phyloP scores from a whole-genome alignment of 75 land plant species.

The Gnetum montanum region DNA sequence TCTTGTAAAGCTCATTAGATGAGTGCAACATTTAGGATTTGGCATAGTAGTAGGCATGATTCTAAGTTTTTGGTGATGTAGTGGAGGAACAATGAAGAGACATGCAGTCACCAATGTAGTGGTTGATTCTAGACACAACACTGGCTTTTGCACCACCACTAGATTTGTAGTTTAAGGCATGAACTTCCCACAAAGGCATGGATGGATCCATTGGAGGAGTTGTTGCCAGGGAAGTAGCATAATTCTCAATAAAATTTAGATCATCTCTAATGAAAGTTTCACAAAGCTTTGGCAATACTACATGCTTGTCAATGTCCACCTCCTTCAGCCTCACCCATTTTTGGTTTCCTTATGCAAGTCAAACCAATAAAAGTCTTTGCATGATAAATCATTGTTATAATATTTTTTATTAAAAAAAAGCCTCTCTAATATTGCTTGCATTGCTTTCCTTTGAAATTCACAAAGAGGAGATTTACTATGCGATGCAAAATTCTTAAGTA shows the following conservation, averaged over 20 bases:
- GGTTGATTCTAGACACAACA: conserved; percentile 22
- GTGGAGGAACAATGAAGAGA: conserved; percentile 24
- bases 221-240: conserved; percentile 14
- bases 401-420: too few species aligned
- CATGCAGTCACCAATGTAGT: conserved; percentile 34
- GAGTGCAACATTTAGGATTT: not conserved
- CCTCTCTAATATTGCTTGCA: too few species aligned
- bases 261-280: not conserved
- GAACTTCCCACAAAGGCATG: conserved; percentile 27
- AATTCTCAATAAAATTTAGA: conserved; percentile 20
- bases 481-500: too few species aligned
- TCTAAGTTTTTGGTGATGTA: not conserved
- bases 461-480: too few species aligned
- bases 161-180: conserved; percentile 18
- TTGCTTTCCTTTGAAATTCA: too few species aligned
- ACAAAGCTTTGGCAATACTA: conserved; percentile 3
- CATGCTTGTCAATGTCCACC: conserved; percentile 27
- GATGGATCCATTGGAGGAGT: conserved; percentile 21
- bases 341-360: conserved; percentile 15
- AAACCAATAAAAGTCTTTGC: too few species aligned
- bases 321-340: conserved; percentile 18
- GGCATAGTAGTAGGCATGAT: not conserved
- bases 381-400: too few species aligned
- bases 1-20: not conserved
- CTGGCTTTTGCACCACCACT: conserved; percentile 15